Percentiles rank a stretch among this genome's conserved stretches.
Evolutionary conservation across 73 alveolate species (phyloP).

Genomic region (Symbiodinium natans): DNA sequence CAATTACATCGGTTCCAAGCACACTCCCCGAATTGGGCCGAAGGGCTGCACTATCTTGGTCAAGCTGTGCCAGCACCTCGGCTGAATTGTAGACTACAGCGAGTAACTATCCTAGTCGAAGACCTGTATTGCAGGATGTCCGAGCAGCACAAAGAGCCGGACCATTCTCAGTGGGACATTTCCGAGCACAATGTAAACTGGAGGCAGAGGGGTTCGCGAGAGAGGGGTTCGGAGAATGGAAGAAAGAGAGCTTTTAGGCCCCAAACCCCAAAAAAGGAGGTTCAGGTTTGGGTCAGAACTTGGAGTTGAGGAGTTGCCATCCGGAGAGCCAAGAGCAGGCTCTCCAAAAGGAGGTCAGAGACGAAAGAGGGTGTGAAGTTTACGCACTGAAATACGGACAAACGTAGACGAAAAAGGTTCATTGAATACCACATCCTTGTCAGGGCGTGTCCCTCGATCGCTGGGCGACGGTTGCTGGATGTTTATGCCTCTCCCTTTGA

Average conservation of each 20-base stretch:
- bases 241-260: no score
- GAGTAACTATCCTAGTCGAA: no score
- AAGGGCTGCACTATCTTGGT: conserved; percentile 73
- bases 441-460: not conserved
- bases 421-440: not conserved
- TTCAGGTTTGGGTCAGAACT: no score
- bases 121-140: no score
- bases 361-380: no score
- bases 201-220: not conserved
- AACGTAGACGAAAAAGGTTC: no score
- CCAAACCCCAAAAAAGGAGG: no score
- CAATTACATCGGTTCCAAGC: conserved; percentile 87
- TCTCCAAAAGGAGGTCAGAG: no score
- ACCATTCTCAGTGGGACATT: conserved; percentile 67
- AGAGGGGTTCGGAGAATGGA: not conserved
- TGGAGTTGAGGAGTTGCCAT: no score
- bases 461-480: conserved; percentile 36
- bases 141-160: conserved; percentile 43
- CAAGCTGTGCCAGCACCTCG: conserved; percentile 65
- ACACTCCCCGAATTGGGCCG: conserved; percentile 75
- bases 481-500: conserved; percentile 39
- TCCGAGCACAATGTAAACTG: conserved; percentile 43
- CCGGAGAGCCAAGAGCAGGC: no score
- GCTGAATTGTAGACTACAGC: not conserved
- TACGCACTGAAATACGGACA: no score